Percentiles rank a stretch among this genome's conserved stretches.
phyloP scores from a whole-genome alignment of 768 basidiomycete genomes.

The Termitomyces sp. region DNA sequence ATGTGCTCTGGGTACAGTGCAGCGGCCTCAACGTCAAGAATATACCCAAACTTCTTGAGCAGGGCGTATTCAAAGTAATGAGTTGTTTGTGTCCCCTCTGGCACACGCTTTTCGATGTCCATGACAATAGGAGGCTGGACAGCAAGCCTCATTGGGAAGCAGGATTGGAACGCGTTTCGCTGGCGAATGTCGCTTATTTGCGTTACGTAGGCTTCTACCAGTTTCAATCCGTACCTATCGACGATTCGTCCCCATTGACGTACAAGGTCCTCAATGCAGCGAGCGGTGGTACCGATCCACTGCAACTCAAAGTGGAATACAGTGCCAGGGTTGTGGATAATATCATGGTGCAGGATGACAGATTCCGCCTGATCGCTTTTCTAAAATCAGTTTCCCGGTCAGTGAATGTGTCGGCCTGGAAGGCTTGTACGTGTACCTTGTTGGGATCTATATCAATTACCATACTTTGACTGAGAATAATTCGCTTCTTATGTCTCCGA shows the following conservation, averaged over 20 bases:
- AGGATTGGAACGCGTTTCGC: constrained; percentile 88
- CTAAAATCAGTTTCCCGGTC: constrained; percentile 28
- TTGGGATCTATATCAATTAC: constrained; percentile 81
- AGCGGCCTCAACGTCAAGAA: constrained; percentile 78
- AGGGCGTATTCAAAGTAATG: constrained; percentile 83
- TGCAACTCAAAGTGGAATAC: constrained; percentile 97
- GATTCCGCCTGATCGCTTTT: constrained; percentile 85
- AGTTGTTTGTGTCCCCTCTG: constrained; percentile 57
- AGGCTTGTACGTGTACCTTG: constrained; percentile 39
- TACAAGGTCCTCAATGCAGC: constrained; percentile 85
- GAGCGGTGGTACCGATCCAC: constrained; percentile 93
- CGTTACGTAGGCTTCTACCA: constrained; percentile 91
- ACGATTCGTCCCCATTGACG: constrained; percentile 77
- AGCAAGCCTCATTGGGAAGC: constrained; percentile 76
- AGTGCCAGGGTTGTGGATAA: constrained; percentile 91
- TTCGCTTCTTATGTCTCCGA: constrained; percentile 48
- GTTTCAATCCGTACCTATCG: constrained; percentile 83
- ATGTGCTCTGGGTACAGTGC: constrained; percentile 74
- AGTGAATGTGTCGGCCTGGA: neutral
- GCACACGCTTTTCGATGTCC: constrained; percentile 62
- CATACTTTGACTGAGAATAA: constrained; percentile 85
- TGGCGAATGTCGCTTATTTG: constrained; percentile 85
- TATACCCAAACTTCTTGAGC: constrained; percentile 73
- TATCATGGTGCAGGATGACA: constrained; percentile 87
- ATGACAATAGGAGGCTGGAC: constrained; percentile 68